phyloP scores from a whole-genome alignment of 768 basidiomycete genomes.

The Suillus alpinus region DNA sequence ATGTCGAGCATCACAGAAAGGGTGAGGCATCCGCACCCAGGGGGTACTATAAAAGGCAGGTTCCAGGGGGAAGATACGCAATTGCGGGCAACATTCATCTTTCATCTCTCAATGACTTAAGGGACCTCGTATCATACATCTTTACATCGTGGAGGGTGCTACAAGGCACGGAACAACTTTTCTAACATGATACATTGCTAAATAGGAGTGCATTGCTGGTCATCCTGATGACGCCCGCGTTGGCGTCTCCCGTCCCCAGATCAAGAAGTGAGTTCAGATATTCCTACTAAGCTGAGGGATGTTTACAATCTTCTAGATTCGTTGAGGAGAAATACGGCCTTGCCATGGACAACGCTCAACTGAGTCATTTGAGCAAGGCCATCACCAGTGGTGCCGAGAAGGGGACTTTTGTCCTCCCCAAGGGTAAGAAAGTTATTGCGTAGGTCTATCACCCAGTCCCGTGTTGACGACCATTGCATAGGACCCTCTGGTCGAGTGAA shows the following conservation, averaged over 20 bases:
- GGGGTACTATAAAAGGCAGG: constrained; percentile 39
- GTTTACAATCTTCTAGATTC: constrained; percentile 46
- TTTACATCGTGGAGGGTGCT: neutral
- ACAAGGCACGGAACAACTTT: neutral
- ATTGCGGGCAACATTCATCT: neutral
- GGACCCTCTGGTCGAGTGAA: constrained; percentile 58
- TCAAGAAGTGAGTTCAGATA: constrained; percentile 75
- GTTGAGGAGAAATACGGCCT: constrained; percentile 83
- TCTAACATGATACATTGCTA: neutral
- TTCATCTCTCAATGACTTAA: neutral
- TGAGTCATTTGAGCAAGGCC: constrained; percentile 74
- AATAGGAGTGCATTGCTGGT: constrained; percentile 78
- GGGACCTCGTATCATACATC: neutral
- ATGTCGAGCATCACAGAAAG: constrained; percentile 7
- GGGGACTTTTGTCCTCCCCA: constrained; percentile 81
- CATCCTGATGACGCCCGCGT: constrained; percentile 72
- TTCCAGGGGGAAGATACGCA: constrained; percentile 31
- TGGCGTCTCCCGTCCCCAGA: constrained; percentile 87
- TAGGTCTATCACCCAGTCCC: neutral
- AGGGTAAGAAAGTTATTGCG: constrained; percentile 50
- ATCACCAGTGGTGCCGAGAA: constrained; percentile 81
- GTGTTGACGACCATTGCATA: constrained; percentile 12
- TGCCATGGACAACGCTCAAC: constrained; percentile 75
- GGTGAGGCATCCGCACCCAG: constrained; percentile 1
- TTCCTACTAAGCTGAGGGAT: constrained; percentile 15